Percentiles rank a stretch among this genome's conserved stretches.
Evolutionary conservation across 768 basidiomycete genomes (phyloP).

Genomic region (Gymnopilus junonius): DNA sequence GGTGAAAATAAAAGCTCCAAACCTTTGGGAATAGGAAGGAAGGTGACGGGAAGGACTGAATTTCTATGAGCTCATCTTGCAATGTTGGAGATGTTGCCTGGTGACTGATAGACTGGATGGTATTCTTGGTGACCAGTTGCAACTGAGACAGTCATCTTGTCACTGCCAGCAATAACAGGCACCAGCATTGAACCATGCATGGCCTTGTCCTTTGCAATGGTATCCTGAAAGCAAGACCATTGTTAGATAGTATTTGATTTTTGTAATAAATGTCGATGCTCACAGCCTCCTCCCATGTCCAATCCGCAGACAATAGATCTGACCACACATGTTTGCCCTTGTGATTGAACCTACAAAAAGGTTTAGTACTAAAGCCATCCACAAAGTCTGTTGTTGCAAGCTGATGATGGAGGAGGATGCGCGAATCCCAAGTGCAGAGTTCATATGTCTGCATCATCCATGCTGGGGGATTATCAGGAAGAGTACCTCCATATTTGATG

Average conservation of each 20-base stretch:
- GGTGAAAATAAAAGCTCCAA: slow-evolving; percentile 31
- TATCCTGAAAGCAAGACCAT: slow-evolving; percentile 25
- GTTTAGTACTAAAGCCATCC: slow-evolving; percentile 19
- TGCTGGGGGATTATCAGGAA: slow-evolving; percentile 15
- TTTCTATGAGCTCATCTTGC: slow-evolving; percentile 33
- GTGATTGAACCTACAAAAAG: slow-evolving; percentile 29
- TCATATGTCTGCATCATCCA: slow-evolving; percentile 31
- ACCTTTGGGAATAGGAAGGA: slow-evolving; percentile 35
- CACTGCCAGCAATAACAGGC: too few relatives aligned
- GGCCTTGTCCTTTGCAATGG: slow-evolving; percentile 24
- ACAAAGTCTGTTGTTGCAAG: slow-evolving; percentile 20
- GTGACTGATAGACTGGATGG: slow-evolving; percentile 38
- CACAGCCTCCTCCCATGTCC: slow-evolving; percentile 31
- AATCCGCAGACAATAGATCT: slow-evolving; percentile 29
- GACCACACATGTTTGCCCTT: slow-evolving; percentile 26
- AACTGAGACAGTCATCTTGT: too few relatives aligned
- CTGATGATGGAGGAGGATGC: slow-evolving; percentile 23
- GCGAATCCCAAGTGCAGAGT: slow-evolving; percentile 21
- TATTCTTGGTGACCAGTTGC: too few relatives aligned
- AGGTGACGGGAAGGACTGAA: slow-evolving; percentile 32
- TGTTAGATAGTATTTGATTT: background rate
- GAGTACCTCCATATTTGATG: slow-evolving; percentile 18
- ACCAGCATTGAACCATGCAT: slow-evolving; percentile 35
- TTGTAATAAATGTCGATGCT: background rate
- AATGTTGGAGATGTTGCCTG: slow-evolving; percentile 31